A percentile compares a stretch with the other conserved stretches of the same genome.
Evolutionary conservation across 169 alveolate genomes (phyloP).

Genomic region (Cryptosporidium parvum): DNA sequence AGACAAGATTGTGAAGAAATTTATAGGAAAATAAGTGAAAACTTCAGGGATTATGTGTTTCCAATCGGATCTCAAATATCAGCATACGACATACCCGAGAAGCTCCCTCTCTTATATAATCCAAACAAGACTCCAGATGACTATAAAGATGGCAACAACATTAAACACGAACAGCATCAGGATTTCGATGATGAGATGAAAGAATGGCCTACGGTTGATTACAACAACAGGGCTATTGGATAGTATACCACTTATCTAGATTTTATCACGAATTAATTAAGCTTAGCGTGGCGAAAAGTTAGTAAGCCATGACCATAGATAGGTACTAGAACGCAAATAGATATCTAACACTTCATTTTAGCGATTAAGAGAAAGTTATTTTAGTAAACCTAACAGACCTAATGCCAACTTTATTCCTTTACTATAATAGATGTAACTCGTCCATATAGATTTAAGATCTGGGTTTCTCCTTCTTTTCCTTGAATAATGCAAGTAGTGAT

Average conservation of each 20-base stretch:
- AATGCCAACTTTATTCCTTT: neutral
- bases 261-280: neutral
- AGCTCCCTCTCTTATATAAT: conserved; percentile 43
- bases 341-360: neutral
- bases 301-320: neutral
- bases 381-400: conserved; percentile 19
- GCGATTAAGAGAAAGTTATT: neutral
- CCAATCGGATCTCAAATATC: conserved; percentile 73
- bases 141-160: conserved; percentile 41
- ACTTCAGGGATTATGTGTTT: conserved; percentile 54
- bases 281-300: neutral
- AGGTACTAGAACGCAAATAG: neutral
- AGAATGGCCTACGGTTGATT: conserved; percentile 37
- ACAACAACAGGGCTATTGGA: conserved; percentile 26
- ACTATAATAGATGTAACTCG: conserved; percentile 26
- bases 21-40: conserved; percentile 26
- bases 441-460: conserved; percentile 85
- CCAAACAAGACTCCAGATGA: neutral
- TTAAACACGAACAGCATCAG: conserved; percentile 35
- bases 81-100: conserved; percentile 51
- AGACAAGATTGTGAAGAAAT: conserved; percentile 83
- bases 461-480: conserved; percentile 98
- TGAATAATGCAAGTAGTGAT: conserved; percentile 95
- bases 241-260: neutral
- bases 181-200: conserved; percentile 41